These are phyloP conservation scores for Mariannaea elegans DNA, from an alignment of 2,329 filamentous ascomycete genomes.

Conservation along the genomic window DNA sequence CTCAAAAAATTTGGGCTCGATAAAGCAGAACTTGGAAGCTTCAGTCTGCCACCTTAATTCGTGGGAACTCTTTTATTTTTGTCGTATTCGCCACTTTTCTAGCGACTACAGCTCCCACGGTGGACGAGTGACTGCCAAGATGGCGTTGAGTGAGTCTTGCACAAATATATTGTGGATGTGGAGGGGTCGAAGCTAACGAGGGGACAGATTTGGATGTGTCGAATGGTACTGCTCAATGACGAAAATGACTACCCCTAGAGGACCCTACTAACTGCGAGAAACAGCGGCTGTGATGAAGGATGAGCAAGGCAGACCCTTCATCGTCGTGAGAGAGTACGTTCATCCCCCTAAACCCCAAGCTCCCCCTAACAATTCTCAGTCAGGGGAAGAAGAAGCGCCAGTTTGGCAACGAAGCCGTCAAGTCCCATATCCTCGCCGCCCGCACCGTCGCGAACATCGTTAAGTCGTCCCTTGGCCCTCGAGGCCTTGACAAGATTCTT, in stretches of 20 bases:
- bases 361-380: conserved; percentile 55
- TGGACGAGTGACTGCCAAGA: conserved; percentile 43
- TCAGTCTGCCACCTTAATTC: conserved; percentile 38
- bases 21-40: conserved; percentile 44
- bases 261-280: conserved; percentile 32
- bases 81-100: conserved; percentile 34
- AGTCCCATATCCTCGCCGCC: conserved; percentile 96
- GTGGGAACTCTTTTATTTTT: conserved; percentile 34
- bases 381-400: conserved; percentile 98
- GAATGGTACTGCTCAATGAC: conserved; percentile 68
- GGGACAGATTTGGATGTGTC: conserved; percentile 80
- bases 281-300: conserved; percentile 86
- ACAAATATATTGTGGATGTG: conserved; percentile 30
- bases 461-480: conserved; percentile 94
- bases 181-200: conserved; percentile 49
- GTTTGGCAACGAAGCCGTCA: conserved; percentile 96
- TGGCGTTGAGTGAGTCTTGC: conserved; percentile 51
- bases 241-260: conserved; percentile 17
- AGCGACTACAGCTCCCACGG: conserved; percentile 41
- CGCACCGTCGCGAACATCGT: conserved; percentile 97
- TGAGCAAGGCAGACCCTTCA: conserved; percentile 96
- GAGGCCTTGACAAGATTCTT: conserved; percentile 97
- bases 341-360: conserved; percentile 14
- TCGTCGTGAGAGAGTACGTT: conserved; percentile 94
- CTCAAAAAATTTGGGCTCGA: conserved; percentile 47